Evolutionary conservation across 2,329 filamentous ascomycete species (phyloP), one percentile per base, ranked within the genome.

Genomic region (Fusarium protoensiforme): DNA sequence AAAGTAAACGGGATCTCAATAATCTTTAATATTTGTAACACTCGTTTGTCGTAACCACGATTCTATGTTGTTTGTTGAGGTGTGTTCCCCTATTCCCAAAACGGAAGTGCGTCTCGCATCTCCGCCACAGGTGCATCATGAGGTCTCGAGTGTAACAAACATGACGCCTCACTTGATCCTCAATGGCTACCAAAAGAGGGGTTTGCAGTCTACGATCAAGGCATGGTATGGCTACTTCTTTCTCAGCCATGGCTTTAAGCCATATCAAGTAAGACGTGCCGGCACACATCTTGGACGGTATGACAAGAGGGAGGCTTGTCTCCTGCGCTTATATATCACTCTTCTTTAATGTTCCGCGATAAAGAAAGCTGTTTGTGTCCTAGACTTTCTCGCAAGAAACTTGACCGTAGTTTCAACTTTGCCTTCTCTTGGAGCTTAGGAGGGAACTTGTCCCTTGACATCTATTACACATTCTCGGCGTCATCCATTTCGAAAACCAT

Each of bases 71-170:
- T 53, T 39, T 29, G 8, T 18, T 16, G 16, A 29, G 16, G 7
- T 5, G n/a, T 43, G 46, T 27, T 22, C 20, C n/a, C 20, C 38
- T 51, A 61, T 62, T 62, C 59, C 59, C 16, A 61, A 61, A 53
- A 16, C 43, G 59, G 59, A 51, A 53, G 43, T 61, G 43, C 59
- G 60, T 29, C 33, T 33, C 60, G 41, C 46, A 43, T 31, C 33
- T n/a, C 43, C 60, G 29, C 81, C 14, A 53, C 3, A 31, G 27
- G 27, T 53, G 18, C 46, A 53, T 53, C 46, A 53, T 31, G 46
- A 53, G 46, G 24, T 5, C 46, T 53, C 7, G 18, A 13, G 46
- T 53, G 46, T 53, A 53, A 31, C 46, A 53, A 53, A 53, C 46
- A 53, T 2, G 7, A 8, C 18, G 46, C 18, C 27, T 51, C 24